Conservation (phyloP, 345 rosid genomes). For the Populus alba region DNA sequence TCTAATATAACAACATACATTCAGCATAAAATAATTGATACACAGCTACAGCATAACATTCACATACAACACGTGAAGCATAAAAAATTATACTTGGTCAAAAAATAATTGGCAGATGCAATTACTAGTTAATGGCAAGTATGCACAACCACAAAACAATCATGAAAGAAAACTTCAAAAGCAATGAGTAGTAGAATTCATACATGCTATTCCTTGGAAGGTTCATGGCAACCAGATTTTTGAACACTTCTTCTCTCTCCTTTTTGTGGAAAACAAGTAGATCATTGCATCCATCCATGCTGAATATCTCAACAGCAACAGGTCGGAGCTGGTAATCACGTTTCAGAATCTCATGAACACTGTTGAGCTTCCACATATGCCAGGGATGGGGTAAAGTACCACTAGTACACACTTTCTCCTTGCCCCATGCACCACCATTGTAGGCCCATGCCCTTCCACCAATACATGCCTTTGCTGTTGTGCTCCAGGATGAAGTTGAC, state of each 20-base stretch:
- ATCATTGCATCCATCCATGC: conserved; percentile 99
- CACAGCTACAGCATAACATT: background rate
- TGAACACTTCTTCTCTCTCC: conserved; percentile 99
- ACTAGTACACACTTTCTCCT: conserved; percentile 70
- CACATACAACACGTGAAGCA: background rate
- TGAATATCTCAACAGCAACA: conserved; percentile 95
- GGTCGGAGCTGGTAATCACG: conserved; percentile 99
- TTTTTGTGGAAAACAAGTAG: conserved; percentile 94
- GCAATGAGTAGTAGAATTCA: conserved; percentile 23
- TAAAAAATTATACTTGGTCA: background rate
- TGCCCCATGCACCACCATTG: conserved; percentile 99
- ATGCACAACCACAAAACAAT: background rate
- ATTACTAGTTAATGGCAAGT: background rate
- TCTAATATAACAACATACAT: background rate
- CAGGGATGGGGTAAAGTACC: conserved; percentile 90
- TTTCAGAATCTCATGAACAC: conserved; percentile 92
- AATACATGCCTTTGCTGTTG: conserved; percentile 54
- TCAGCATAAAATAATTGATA: too few species aligned
- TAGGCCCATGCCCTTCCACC: conserved; percentile 99
- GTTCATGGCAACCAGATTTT: conserved; percentile 88
- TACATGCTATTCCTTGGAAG: conserved; percentile 97
- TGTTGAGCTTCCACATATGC: conserved; percentile 98
- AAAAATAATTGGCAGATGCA: background rate
- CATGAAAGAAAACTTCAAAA: background rate
- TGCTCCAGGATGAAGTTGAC: conserved; percentile 72